phyloP scores from a whole-genome alignment of 2,329 filamentous ascomycete genomes.

The Cyclaneusma minus region DNA sequence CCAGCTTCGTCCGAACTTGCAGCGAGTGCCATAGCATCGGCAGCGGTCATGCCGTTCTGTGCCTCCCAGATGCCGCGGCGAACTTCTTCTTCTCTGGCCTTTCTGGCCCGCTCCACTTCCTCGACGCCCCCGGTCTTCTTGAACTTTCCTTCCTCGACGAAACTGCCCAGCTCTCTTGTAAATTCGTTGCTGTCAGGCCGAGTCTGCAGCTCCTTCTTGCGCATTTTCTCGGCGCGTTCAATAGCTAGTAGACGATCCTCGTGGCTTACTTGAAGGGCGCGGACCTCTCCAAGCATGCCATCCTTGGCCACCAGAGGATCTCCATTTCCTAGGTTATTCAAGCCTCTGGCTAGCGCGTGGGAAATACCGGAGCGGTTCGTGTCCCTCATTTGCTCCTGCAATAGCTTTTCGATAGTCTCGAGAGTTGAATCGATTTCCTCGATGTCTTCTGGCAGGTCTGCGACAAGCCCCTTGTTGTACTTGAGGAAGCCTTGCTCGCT shows the following conservation, averaged over 20 bases:
- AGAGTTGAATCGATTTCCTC: slow-evolving; percentile 92
- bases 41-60: slow-evolving; percentile 32
- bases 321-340: slow-evolving; percentile 33
- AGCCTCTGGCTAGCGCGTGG: slow-evolving; percentile 37
- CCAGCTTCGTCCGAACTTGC: too few relatives aligned
- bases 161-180: slow-evolving; percentile 68
- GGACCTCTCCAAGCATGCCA: slow-evolving; percentile 79
- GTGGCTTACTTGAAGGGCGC: slow-evolving; percentile 87
- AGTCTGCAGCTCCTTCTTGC: slow-evolving; percentile 74
- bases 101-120: slow-evolving; percentile 74
- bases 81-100: slow-evolving; percentile 74
- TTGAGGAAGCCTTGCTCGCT: slow-evolving; percentile 89
- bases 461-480: slow-evolving; percentile 87
- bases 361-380: slow-evolving; percentile 33
- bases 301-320: slow-evolving; percentile 80
- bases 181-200: slow-evolving; percentile 59
- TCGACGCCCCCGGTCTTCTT: slow-evolving; percentile 95
- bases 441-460: slow-evolving; percentile 84
- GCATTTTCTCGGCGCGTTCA: slow-evolving; percentile 83
- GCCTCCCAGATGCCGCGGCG: slow-evolving; percentile 64
- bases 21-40: too few relatives aligned
- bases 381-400: slow-evolving; percentile 90
- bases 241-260: slow-evolving; percentile 88
- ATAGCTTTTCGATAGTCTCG: slow-evolving; percentile 88
- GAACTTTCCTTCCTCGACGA: slow-evolving; percentile 78